A percentile compares a stretch with the other conserved stretches of the same genome.
These are phyloP conservation scores for Wickerhamomyces sp. DNA, from an alignment of 1,139 yeast species.

Conservation along the genomic window DNA sequence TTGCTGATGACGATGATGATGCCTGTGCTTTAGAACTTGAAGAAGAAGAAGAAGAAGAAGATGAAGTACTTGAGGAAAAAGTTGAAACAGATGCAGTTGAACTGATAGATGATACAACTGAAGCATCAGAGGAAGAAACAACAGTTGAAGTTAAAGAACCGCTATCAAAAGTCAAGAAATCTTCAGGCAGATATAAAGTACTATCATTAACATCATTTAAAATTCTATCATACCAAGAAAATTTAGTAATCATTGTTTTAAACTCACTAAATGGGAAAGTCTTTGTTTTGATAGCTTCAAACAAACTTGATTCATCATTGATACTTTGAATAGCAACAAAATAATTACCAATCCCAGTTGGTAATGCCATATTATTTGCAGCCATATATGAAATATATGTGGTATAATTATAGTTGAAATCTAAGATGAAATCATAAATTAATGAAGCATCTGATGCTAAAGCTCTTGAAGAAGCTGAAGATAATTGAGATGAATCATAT, in stretches of 20 bases:
- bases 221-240: conserved; percentile 39
- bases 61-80: neutral
- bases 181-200: conserved; percentile 33
- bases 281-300: conserved; percentile 26
- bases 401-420: conserved; percentile 23
- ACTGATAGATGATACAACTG: neutral
- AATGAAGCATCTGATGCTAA: conserved; percentile 17
- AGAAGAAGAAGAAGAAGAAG: conserved; percentile 1
- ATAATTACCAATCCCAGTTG: conserved; percentile 28
- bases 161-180: conserved; percentile 24
- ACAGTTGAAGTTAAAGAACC: neutral
- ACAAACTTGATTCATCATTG: conserved; percentile 22
- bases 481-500: conserved; percentile 5
- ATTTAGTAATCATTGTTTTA: conserved; percentile 33
- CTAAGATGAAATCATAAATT: conserved; percentile 26
- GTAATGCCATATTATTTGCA: conserved; percentile 26
- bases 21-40: neutral
- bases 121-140: neutral
- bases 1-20: conserved; percentile 1
- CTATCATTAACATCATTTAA: conserved; percentile 29
- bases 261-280: conserved; percentile 40
- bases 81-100: conserved; percentile 1
- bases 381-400: conserved; percentile 29
- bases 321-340: conserved; percentile 25
- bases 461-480: conserved; percentile 21